Base-by-base conservation (phyloP, 2,329 filamentous ascomycete species). In the Rutstroemia sp. region DNA sequence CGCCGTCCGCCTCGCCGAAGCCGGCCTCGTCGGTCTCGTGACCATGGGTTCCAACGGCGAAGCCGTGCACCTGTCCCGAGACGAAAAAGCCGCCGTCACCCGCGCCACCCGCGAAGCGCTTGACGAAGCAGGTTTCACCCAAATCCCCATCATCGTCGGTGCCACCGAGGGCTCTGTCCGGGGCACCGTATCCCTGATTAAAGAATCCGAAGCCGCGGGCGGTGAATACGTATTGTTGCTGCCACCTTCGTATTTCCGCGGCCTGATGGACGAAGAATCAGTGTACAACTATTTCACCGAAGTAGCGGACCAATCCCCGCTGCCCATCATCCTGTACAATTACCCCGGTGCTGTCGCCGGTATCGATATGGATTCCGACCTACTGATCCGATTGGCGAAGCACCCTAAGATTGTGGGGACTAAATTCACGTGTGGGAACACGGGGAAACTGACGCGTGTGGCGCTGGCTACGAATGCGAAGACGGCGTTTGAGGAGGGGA, bases 1-100 rank as follows among this genome's bases (percentile, higher is more conserved):
- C 69, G 87, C 88, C 23, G 82, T 88, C 63, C 86, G 89, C 48
- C 82, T 95, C 48, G 87, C 85, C 40, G 77, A 84, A 69, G 87
- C 83, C 57, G 91, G 91, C 8, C 82, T 95, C 10, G 88, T 85
- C 48, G 90, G 90, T 38, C 79, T 95, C 25, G 88, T 94, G 45
- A 87, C 86, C 63, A 90, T 94, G 86, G 90, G 91, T 60, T 95
- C 89, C 64, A 95, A 95, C 73, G 90, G 90, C 59, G 90, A 95
- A 75, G 89, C 90, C 23, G 87, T 90, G 56, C 89, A 95, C 75
- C 85, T 92, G 66, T 88, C 86, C 54, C 81, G 83, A 46, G 81
- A 86, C 60, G 90, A 95, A 73, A 91, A 91, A 71, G 71, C 82
- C 48, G 80, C 82, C 34, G 85, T 94, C 61, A 92, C 88, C 17